Evolutionary conservation across 371 early-diverging fungal genomes (phyloP).

Genomic region (Syncephalastrum monosporum): DNA sequence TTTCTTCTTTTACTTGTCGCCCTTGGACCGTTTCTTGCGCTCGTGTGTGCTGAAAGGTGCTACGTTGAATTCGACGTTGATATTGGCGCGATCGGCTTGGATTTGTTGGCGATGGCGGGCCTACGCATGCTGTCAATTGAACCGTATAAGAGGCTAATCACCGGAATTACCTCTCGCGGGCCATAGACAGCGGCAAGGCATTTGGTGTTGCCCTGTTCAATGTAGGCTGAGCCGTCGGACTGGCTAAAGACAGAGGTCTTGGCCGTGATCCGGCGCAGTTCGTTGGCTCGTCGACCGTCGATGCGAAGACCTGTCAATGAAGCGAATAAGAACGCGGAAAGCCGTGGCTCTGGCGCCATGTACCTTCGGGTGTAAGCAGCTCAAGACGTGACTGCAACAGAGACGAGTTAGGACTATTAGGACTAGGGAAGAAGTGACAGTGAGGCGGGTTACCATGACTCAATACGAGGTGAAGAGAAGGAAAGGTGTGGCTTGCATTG

Average conservation of each 20-base stretch:
- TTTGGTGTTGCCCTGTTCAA: conserved; percentile 96
- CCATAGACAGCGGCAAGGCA: conserved; percentile 91
- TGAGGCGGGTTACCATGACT: not conserved
- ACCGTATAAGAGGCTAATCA: not conserved
- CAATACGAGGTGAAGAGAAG: not conserved
- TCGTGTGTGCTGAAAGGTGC: conserved; percentile 93
- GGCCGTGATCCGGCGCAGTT: conserved; percentile 83
- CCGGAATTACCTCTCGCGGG: conserved; percentile 77
- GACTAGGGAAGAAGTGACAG: not conserved
- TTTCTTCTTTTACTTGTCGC: conserved; percentile 70
- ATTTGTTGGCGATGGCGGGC: conserved; percentile 59
- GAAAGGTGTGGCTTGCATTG: too few relatives aligned
- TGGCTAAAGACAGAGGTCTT: conserved; percentile 78
- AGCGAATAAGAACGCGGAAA: conserved; percentile 4
- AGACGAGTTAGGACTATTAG: not conserved
- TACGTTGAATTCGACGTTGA: conserved; percentile 88
- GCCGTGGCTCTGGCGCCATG: not conserved
- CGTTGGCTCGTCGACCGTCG: conserved; percentile 91
- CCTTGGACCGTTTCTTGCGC: conserved; percentile 76
- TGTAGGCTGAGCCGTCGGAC: conserved; percentile 92
- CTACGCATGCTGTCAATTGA: conserved; percentile 21
- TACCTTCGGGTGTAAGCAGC: not conserved
- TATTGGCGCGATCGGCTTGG: conserved; percentile 76
- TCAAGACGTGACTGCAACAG: not conserved
- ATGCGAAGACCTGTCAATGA: conserved; percentile 74